Evolutionary conservation across 108 stramenopile species (phyloP).

Genomic region (Cyclotella distinguenda): DNA sequence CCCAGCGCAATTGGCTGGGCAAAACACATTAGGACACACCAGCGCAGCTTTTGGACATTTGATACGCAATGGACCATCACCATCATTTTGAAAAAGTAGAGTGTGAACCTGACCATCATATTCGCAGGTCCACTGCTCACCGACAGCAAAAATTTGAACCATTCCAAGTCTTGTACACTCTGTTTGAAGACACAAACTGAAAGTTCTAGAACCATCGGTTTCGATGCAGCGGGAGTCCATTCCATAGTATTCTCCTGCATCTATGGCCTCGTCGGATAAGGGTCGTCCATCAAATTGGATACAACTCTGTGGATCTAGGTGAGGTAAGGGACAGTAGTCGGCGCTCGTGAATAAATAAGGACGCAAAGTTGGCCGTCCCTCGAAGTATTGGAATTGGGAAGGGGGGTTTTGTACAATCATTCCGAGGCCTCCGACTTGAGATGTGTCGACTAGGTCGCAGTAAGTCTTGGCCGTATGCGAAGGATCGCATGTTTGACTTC

Average conservation of each 20-base stretch:
- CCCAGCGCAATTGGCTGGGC: conserved; percentile 45
- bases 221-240: conserved; percentile 35
- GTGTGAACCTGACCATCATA: conserved; percentile 45
- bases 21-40: conserved; percentile 45
- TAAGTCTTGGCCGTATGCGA: conserved; percentile 46
- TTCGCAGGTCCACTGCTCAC: conserved; percentile 24
- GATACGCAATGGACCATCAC: conserved; percentile 27
- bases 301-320: conserved; percentile 39
- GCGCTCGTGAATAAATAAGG: conserved; percentile 39
- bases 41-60: conserved; percentile 48
- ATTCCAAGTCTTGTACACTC: conserved; percentile 25
- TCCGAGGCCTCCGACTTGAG: conserved; percentile 30
- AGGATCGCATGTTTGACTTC: conserved; percentile 46
- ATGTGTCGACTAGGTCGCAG: conserved; percentile 39
- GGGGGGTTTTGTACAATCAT: conserved; percentile 37
- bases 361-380: conserved; percentile 23
- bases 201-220: conserved; percentile 40
- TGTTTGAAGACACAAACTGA: conserved; percentile 43
- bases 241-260: conserved; percentile 43
- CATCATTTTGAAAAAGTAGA: conserved; percentile 13
- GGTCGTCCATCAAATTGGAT: conserved; percentile 20
- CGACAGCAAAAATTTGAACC: conserved; percentile 33
- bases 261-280: conserved; percentile 21
- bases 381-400: conserved; percentile 39
- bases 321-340: conserved; percentile 47